These are phyloP conservation scores for Rubia occidens DNA, from an alignment of 305 asterid species.

Conservation along the genomic window DNA sequence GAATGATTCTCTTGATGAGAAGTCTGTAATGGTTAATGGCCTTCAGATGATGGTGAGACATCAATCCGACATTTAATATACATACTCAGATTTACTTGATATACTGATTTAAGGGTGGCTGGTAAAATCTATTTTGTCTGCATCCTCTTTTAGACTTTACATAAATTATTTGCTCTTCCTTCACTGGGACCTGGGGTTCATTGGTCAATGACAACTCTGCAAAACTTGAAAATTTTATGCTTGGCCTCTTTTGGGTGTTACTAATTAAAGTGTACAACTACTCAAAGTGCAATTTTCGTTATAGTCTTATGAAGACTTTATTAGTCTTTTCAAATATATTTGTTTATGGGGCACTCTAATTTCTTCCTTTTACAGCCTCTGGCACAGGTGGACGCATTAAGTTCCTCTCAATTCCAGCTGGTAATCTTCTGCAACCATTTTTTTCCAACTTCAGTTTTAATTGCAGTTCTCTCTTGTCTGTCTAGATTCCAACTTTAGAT, in stretches of 20 bases:
- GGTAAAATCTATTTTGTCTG: neutral
- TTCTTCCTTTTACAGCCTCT: constrained; percentile 46
- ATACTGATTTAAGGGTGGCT: neutral
- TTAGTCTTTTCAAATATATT: neutral
- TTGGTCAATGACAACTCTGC: neutral
- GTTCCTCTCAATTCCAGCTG: constrained; percentile 72
- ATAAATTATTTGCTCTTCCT: neutral
- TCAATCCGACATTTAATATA: constrained; percentile 14
- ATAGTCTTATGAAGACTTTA: neutral
- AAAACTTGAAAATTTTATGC: no score
- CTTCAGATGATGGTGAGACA: constrained; percentile 66
- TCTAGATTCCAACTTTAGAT: neutral
- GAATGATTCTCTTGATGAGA: constrained; percentile 63
- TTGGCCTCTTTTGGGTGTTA: neutral
- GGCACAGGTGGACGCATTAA: constrained; percentile 66
- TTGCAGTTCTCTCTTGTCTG: neutral
- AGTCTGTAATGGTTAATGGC: constrained; percentile 79
- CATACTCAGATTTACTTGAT: constrained; percentile 3
- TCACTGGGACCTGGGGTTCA: neutral
- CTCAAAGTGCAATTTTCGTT: neutral
- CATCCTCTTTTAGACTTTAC: neutral
- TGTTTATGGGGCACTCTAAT: constrained; percentile 5
- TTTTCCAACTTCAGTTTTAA: constrained; percentile 3
- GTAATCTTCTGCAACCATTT: constrained; percentile 24
- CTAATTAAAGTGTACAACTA: neutral